Evolutionary conservation across 345 rosid genomes (phyloP), one percentile per base, ranked within the genome.

Genomic region (Lepidium africanum): DNA sequence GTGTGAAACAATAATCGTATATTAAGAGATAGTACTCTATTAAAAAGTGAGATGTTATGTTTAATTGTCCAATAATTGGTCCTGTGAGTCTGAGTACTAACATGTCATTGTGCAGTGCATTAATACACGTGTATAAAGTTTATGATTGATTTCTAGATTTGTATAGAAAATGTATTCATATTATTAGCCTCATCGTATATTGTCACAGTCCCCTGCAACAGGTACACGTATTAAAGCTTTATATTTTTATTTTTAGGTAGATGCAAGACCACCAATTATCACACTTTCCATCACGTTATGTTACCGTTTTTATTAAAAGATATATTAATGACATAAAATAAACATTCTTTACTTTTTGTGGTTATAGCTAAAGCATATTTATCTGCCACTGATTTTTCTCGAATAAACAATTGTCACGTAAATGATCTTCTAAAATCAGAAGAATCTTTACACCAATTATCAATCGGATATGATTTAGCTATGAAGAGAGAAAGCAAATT

Each of bases 381-480:
- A 7, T 41, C n/a, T 59, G 53, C 2, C 49, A 53, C 5, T 17
- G 42, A 27, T 53, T 53, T 10, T 33, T 53, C 9, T 27, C 5
- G 32, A 1, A 27, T 27, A 27, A 27, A 3, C 11, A 37, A 36
- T 42, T 40, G 41, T 48, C 38, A 41, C 38, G 38, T 49, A n/a
- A 27, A 37, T 25, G 32, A 47, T 69, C 58, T 67, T 67, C 64
- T 45, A 43, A 66, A 59, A 41, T 13, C 33, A 54, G 14, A 30
- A 9, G 32, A 59, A 69, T 69, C 51, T 39, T 27, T 49, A 39
- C 63, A 69, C 54, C 73, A 69, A 59, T 69, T 69, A 69, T 59
- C 42, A 39, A 17, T 69, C 42, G 59, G 51, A 69, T 69, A 49
- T 39, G 55, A n/a, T n/a, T 35, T 27, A 59, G 10, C 59, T 69